A percentile compares a stretch with the other conserved stretches of the same genome.
Evolutionary conservation across 805 yeast genomes (phyloP).

Genomic region (Myxozyma neotropica): DNA sequence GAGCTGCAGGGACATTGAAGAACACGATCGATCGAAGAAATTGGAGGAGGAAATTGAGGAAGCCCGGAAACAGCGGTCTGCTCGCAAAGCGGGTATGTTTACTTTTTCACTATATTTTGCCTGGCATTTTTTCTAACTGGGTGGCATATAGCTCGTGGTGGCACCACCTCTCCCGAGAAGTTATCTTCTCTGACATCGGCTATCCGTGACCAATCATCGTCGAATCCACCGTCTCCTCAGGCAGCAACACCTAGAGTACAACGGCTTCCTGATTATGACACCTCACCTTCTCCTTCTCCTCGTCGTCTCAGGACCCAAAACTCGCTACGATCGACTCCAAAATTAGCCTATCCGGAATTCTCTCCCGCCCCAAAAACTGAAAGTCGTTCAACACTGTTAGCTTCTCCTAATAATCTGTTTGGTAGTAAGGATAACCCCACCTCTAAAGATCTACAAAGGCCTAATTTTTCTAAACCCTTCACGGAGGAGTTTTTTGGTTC

Average conservation of each 20-base stretch:
- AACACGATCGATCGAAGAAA: conserved; percentile 10
- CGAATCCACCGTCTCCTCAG: background rate
- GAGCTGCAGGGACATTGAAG: conserved; percentile 2
- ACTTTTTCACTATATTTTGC: background rate
- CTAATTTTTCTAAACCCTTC: background rate
- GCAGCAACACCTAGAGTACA: background rate
- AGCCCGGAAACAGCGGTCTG: conserved; percentile 21
- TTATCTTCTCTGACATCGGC: background rate
- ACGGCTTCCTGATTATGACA: background rate
- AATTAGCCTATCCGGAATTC: background rate
- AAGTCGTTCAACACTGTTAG: background rate
- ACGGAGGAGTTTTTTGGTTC: too few species aligned
- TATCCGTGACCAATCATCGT: background rate
- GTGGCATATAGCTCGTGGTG: conserved; percentile 13
- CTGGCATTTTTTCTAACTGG: background rate
- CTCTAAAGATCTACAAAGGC: too few species aligned
- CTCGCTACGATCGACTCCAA: background rate
- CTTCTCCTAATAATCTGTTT: too few species aligned
- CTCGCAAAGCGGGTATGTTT: conserved; percentile 22
- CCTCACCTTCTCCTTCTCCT: background rate
- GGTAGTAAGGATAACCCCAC: too few species aligned
- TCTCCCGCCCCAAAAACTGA: background rate
- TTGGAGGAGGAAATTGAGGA: conserved; percentile 30
- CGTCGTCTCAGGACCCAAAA: background rate
- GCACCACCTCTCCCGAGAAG: conserved; percentile 3